Evolutionary conservation across 129 eudicot species (phyloP).

Genomic region (Flaveria trinervia): DNA sequence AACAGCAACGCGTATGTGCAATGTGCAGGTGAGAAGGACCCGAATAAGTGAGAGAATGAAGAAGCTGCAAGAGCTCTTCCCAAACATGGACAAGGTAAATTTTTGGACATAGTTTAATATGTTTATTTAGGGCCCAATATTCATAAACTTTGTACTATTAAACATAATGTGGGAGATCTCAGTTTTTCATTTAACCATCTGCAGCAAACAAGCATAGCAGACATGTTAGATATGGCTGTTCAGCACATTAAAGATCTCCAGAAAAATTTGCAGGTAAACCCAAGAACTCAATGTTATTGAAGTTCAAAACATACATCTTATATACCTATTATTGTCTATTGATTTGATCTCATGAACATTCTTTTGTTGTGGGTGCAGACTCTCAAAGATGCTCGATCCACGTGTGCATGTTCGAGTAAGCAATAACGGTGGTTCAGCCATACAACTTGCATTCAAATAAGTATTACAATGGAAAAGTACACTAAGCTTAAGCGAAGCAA

Average conservation of each 20-base stretch:
- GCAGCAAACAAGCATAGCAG: conserved; percentile 93
- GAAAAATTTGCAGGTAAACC: conserved; percentile 58
- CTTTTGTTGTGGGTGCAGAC: conserved; percentile 41
- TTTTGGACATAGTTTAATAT: neutral
- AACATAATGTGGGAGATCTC: neutral
- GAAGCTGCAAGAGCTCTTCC: conserved; percentile 87
- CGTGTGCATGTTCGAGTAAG: conserved; percentile 59
- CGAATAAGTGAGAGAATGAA: conserved; percentile 86
- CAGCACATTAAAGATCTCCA: conserved; percentile 87
- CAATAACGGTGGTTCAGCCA: conserved; percentile 17
- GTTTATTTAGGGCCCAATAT: neutral
- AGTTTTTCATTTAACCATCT: conserved; percentile 21
- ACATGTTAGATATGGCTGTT: conserved; percentile 92
- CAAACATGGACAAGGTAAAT: conserved; percentile 90
- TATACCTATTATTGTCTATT: no score
- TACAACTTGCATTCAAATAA: conserved; percentile 14
- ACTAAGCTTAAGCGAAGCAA: neutral
- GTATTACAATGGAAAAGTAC: conserved; percentile 8
- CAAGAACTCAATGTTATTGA: neutral
- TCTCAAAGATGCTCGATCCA: conserved; percentile 51
- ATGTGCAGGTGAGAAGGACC: conserved; percentile 75
- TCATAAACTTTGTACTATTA: neutral
- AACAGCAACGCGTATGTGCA: neutral
- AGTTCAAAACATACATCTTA: no score
- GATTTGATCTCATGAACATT: conserved; percentile 10